Conservation (phyloP, 1,284 basidiomycete genomes). For the Paramarasmius palmivorus region DNA sequence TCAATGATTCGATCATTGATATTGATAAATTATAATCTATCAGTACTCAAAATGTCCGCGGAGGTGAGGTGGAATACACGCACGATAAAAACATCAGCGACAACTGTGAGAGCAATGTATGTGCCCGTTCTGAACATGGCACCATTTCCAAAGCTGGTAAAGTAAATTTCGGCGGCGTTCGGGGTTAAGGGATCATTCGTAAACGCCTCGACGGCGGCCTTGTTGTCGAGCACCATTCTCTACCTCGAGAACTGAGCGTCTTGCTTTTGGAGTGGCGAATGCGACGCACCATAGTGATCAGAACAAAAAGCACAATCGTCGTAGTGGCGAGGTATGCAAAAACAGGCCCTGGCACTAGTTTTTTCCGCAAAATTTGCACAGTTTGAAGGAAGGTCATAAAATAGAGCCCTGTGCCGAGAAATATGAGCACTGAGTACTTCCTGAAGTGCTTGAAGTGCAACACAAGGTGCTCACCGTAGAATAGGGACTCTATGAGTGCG, state of each 20-base stretch:
- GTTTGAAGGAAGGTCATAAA: constrained; percentile 4
- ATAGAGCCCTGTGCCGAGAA: constrained; percentile 3
- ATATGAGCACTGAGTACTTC: neutral
- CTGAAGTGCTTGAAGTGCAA: too few species aligned
- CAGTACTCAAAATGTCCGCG: neutral
- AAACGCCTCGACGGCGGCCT: constrained; percentile 8
- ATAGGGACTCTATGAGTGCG: constrained; percentile 12
- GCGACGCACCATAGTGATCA: constrained; percentile 11
- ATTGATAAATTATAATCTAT: too few species aligned
- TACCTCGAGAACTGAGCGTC: neutral
- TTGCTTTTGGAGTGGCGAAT: neutral
- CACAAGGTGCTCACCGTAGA: constrained; percentile 7
- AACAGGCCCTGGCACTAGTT: constrained; percentile 4
- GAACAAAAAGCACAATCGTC: constrained; percentile 6
- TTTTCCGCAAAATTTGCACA: constrained; percentile 2
- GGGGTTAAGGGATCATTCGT: constrained; percentile 8
- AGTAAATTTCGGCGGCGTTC: constrained; percentile 9
- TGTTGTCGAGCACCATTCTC: constrained; percentile 13
- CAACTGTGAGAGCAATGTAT: constrained; percentile 10
- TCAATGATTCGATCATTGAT: too few species aligned
- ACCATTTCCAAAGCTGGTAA: constrained; percentile 8
- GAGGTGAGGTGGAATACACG: neutral
- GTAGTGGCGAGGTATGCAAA: constrained; percentile 2
- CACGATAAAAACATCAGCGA: constrained; percentile 15
- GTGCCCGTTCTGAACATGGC: constrained; percentile 12